Base-by-base conservation (phyloP, 1,139 yeast genomes). In the Hemisphaericaspora lyxosophila region DNA sequence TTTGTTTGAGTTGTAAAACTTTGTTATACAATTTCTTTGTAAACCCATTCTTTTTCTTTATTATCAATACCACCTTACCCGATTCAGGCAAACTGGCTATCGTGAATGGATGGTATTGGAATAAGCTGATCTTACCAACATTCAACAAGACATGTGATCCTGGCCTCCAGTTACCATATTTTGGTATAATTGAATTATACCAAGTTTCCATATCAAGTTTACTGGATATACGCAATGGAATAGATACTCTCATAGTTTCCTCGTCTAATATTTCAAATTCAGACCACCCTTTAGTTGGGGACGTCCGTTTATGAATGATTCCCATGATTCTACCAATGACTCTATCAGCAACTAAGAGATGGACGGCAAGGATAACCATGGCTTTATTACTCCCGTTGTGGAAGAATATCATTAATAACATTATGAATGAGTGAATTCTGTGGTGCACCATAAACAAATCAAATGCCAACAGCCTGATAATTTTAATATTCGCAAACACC, bases 71-170 rank as follows among this genome's bases (percentile, higher is more conserved):
- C 48, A 74, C 62, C 26, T 68, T 64, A 1, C 69, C 68, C 3
- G 65, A 44, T 7, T 59, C 64, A 8, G 70, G 55, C 19, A 69
- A 48, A 35, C 70, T 67, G 2, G 70, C 54, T 34, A 74, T 68
- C 4, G 77, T 70, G 48, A 74, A 74, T 1, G 80, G 80, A 45
- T 74, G 80, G 43, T 60, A 62, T 44, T 72, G 78, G 33, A 70
- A 50, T 7, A 50, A 44, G 15, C 60, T 59, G 11, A 73, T 64
- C 42, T 62, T 63, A 2, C 62, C 53, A 4, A 73, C 74, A 35
- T 62, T 67, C 18, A 74, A 54, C 34, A 58, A 63, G 4, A 71
- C 59, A 48, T 73, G 76, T 48, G 70, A 77, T 2, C 80, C 80
- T 0, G 78, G 64, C 38, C 62, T 62, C 80, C 80, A 74, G 13